Evolutionary conservation across 108 stramenopile species (phyloP).

Genomic region (Schizochytrium sp.): DNA sequence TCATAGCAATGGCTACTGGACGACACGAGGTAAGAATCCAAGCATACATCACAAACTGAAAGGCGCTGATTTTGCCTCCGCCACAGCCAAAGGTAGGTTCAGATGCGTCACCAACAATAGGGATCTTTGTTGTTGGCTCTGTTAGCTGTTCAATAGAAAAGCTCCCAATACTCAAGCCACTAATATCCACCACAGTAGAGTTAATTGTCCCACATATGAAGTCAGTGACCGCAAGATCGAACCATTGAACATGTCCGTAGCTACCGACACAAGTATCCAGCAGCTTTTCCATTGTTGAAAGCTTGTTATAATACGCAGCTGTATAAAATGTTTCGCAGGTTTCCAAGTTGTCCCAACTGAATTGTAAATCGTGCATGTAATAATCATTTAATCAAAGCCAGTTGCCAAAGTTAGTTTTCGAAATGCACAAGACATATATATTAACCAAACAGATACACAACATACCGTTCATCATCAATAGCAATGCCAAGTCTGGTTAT

Average conservation of each 20-base stretch:
- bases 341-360: background rate
- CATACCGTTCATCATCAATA: background rate
- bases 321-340: background rate
- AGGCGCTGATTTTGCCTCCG: slow-evolving; percentile 49
- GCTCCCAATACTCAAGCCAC: background rate
- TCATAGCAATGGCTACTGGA: background rate
- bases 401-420: too few species aligned
- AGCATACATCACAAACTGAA: slow-evolving; percentile 23
- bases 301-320: background rate
- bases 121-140: background rate
- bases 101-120: background rate
- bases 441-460: background rate
- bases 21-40: slow-evolving; percentile 9
- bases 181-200: background rate
- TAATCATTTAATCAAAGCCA: background rate
- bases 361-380: too few species aligned
- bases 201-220: slow-evolving; percentile 21
- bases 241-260: background rate
- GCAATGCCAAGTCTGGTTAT: background rate
- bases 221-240: background rate
- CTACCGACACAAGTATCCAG: background rate
- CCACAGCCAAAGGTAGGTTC: slow-evolving; percentile 12
- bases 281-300: background rate
- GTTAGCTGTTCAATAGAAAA: slow-evolving; percentile 36
- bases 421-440: too few species aligned